Percentiles rank a stretch among this genome's conserved stretches.
Evolutionary conservation across 2,329 filamentous ascomycete genomes (phyloP).

Genomic region (Aspergillus awamori): DNA sequence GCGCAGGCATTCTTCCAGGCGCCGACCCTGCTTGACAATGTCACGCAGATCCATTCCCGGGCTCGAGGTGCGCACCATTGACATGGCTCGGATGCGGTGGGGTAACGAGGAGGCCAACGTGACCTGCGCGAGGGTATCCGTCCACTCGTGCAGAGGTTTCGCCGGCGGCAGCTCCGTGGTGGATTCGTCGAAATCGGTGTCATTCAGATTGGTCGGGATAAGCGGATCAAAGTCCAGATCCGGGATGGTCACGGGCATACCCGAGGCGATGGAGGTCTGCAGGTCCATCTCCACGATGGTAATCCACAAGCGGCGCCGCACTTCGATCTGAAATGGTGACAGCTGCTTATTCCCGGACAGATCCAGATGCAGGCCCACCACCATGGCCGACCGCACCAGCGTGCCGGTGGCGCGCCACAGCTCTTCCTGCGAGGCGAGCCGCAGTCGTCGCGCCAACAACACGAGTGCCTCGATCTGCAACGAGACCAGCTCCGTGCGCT

Average conservation of each 20-base stretch:
- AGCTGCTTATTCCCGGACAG: slow-evolving; percentile 37
- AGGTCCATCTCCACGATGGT: slow-evolving; percentile 52
- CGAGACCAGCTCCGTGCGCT: slow-evolving; percentile 22
- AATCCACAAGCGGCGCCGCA: slow-evolving; percentile 41
- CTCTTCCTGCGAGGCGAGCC: slow-evolving; percentile 19
- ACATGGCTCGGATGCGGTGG: slow-evolving; percentile 21
- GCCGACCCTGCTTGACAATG: slow-evolving; percentile 13
- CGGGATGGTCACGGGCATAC: slow-evolving; percentile 44
- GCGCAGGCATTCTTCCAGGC: slow-evolving; percentile 16
- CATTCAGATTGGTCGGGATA: slow-evolving; percentile 45
- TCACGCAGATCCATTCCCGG: slow-evolving; percentile 14
- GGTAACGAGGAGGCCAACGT: slow-evolving; percentile 20
- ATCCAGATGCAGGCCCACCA: slow-evolving; percentile 49
- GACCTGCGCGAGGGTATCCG: slow-evolving; percentile 19
- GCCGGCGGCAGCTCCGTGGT: slow-evolving; percentile 31
- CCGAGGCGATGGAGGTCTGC: slow-evolving; percentile 42
- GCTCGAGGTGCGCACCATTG: slow-evolving; percentile 7
- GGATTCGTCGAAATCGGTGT: slow-evolving; percentile 46
- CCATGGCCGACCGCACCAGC: slow-evolving; percentile 37
- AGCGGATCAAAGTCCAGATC: slow-evolving; percentile 40
- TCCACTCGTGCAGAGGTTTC: slow-evolving; percentile 28
- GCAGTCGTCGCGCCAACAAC: slow-evolving; percentile 20
- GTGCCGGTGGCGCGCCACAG: slow-evolving; percentile 49
- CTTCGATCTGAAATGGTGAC: slow-evolving; percentile 38
- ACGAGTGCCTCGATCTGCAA: slow-evolving; percentile 24